Evolutionary conservation across 208 protist genomes (phyloP), one percentile per base, ranked within the genome.

Genomic region (Phytomonas sp.): DNA sequence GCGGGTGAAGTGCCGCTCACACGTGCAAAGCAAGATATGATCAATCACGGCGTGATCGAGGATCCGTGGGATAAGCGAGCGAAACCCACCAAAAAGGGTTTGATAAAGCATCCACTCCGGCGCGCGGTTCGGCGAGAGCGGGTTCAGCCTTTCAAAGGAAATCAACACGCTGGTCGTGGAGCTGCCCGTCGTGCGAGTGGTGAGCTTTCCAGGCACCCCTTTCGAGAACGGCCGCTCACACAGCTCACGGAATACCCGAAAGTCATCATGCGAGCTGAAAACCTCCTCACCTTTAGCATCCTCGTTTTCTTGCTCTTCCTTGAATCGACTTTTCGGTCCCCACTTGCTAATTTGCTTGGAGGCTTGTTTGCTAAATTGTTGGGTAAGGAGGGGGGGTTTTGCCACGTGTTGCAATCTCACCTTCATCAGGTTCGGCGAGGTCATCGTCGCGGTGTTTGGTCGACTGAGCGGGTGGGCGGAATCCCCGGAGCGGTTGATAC

Each of bases 61-160:
- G 74, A 94, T 84, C 13, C 91, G 84, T 11, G 91, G 91, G 4
- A 84, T 82, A 26, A 94, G 74, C 29, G 85, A 81, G 53, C 88
- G 81, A 70, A 91, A 94, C 62, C 81, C 75, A 36, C 87, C 82
- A 68, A 93, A 96, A 37, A 93, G 66, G 26, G 71, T 75, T 67
- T 90, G 77, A 76, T 94, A 96, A 20, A 94, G 61, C 33, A 82
- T 67, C 91, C 91, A 96, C 78, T 96, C 85, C 4, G 91, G 87
- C 9, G 76, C 84, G 17, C 91, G 81, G 71, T 96, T 93, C 11
- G 91, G 91, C 4, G 91, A 93, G 33, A 91, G 77, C 6, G 91
- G 91, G 67, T 96, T 84, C 13, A 96, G 74, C 2, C 91, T 79
- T 65, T 92, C 79, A 72, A 93, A 92, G 11, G 80, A 77, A 13